Conservation (phyloP, 2,329 filamentous ascomycete genomes). For the Thermoascus crustaceus region DNA sequence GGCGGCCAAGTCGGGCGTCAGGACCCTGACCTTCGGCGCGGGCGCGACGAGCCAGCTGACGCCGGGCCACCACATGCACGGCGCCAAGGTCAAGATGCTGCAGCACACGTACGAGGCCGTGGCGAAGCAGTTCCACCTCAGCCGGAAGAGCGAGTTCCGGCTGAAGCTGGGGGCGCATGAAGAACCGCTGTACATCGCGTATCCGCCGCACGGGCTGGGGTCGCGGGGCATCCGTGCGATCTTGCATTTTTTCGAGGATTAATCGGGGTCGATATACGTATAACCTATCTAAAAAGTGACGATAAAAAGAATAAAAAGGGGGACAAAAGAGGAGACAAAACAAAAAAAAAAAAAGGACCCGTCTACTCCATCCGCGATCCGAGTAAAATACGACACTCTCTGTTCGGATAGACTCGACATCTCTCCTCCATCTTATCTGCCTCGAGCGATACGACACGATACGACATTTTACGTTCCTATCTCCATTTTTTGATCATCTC, state of each 20-base stretch:
- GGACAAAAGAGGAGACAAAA: no score
- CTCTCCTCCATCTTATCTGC: no score
- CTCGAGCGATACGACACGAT: no score
- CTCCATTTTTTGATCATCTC: no score
- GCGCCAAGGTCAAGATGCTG: conserved; percentile 71
- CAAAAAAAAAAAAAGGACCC: no score
- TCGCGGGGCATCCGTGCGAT: conserved; percentile 76
- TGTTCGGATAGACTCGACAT: no score
- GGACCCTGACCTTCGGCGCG: conserved; percentile 74
- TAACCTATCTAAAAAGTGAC: neutral
- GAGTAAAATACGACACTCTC: neutral
- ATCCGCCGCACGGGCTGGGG: conserved; percentile 76
- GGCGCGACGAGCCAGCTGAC: conserved; percentile 68
- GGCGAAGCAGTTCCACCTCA: conserved; percentile 71
- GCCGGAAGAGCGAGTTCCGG: conserved; percentile 79
- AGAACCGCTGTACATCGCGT: conserved; percentile 82
- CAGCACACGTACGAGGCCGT: conserved; percentile 74
- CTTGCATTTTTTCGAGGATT: conserved; percentile 76
- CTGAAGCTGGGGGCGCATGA: conserved; percentile 82
- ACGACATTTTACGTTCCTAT: no score
- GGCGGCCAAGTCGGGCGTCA: conserved; percentile 51
- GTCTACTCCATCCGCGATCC: no score
- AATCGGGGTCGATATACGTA: conserved; percentile 7
- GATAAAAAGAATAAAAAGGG: no score
- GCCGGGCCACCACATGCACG: conserved; percentile 73